Conservation (phyloP, 2,329 filamentous ascomycete genomes). For the Trichocomaceae sp. region DNA sequence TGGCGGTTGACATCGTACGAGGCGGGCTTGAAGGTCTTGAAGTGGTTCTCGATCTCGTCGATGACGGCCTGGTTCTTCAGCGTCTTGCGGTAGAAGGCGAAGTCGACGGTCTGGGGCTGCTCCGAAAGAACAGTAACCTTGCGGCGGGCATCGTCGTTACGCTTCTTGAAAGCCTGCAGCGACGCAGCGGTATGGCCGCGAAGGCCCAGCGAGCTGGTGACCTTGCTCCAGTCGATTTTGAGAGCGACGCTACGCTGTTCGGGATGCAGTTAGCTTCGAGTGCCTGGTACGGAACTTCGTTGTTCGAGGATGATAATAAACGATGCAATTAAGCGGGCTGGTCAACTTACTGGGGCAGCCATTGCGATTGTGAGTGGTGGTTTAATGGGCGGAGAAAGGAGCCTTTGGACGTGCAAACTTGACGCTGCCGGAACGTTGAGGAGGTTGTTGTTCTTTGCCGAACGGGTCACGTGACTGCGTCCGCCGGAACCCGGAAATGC, state of each 20-base stretch:
- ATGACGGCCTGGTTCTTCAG: constrained; percentile 96
- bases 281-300: neutral
- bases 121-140: constrained; percentile 79
- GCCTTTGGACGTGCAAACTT: constrained; percentile 14
- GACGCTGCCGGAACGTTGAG: constrained; percentile 12
- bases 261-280: constrained; percentile 19
- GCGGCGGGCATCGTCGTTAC: constrained; percentile 97
- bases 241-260: constrained; percentile 88
- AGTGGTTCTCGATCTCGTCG: constrained; percentile 96
- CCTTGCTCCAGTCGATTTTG: constrained; percentile 98
- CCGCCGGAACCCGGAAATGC: constrained; percentile 7
- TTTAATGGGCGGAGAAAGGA: constrained; percentile 14
- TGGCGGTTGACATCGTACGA: constrained; percentile 91
- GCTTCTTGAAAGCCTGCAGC: constrained; percentile 97
- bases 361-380: constrained; percentile 16
- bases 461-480: constrained; percentile 8
- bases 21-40: constrained; percentile 81
- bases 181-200: constrained; percentile 87
- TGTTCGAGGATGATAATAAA: neutral
- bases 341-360: constrained; percentile 28
- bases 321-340: neutral
- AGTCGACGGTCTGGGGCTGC: constrained; percentile 82
- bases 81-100: constrained; percentile 79
- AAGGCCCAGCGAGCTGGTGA: constrained; percentile 89
- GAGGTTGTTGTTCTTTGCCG: constrained; percentile 12